Evolutionary conservation across 2,329 filamentous ascomycete genomes (phyloP).

Genomic region (Colletotrichum lini): DNA sequence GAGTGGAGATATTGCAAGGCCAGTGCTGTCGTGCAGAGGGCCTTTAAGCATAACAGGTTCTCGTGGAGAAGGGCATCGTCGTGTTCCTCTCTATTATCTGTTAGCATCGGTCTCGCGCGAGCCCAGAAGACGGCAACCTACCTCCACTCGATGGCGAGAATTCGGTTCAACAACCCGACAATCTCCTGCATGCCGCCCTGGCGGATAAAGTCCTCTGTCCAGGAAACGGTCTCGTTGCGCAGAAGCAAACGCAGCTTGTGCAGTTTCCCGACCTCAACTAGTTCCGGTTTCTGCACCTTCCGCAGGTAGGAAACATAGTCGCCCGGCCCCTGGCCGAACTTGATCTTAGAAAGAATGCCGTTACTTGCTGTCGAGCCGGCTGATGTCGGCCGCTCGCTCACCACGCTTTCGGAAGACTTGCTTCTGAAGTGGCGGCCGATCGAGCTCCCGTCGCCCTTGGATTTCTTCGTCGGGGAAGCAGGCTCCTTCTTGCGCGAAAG

Average conservation of each 20-base stretch:
- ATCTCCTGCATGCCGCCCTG: slow-evolving; percentile 95
- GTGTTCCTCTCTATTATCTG: slow-evolving; percentile 82
- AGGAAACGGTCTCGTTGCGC: slow-evolving; percentile 94
- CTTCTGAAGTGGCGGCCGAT: slow-evolving; percentile 76
- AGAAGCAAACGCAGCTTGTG: slow-evolving; percentile 93
- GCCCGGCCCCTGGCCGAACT: slow-evolving; percentile 80
- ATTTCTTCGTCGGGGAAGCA: slow-evolving; percentile 77
- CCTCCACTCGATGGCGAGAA: slow-evolving; percentile 97
- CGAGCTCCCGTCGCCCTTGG: slow-evolving; percentile 73
- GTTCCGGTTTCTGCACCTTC: slow-evolving; percentile 84
- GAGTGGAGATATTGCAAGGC: slow-evolving; percentile 86
- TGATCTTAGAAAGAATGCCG: slow-evolving; percentile 76
- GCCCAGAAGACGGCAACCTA: slow-evolving; percentile 63
- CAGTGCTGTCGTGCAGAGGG: slow-evolving; percentile 89
- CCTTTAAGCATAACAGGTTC: slow-evolving; percentile 92
- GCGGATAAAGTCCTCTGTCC: slow-evolving; percentile 93
- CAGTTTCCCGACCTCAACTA: slow-evolving; percentile 92
- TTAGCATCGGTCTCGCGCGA: slow-evolving; percentile 46
- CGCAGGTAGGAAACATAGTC: slow-evolving; percentile 91
- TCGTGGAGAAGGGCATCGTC: slow-evolving; percentile 95
- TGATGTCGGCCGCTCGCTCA: slow-evolving; percentile 69
- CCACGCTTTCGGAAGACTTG: slow-evolving; percentile 80
- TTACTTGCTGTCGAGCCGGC: slow-evolving; percentile 70
- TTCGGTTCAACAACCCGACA: slow-evolving; percentile 87
- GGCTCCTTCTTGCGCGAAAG: slow-evolving; percentile 76